phyloP scores from a whole-genome alignment of 805 yeast species.

The Starmerella bacillaris region DNA sequence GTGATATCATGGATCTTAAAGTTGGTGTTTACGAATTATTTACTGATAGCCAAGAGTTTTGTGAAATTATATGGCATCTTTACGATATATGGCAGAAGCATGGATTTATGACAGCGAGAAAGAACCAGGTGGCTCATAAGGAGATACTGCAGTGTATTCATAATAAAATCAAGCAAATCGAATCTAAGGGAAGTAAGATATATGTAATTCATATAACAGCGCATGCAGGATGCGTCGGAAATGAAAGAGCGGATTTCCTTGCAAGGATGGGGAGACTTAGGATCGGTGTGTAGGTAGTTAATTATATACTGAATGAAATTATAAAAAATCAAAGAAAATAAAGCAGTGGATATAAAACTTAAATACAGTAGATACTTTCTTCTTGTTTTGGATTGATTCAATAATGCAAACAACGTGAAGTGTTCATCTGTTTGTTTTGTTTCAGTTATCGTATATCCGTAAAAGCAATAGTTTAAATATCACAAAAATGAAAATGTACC shows the following conservation, averaged over 20 bases:
- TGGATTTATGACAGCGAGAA: background rate
- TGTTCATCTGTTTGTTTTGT: no score
- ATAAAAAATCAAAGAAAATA: no score
- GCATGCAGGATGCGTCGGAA: background rate
- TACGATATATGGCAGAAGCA: background rate
- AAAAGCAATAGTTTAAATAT: no score
- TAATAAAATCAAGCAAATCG: background rate
- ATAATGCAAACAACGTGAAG: no score
- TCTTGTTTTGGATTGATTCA: no score
- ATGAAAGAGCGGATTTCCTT: background rate
- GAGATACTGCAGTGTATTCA: background rate
- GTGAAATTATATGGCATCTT: background rate
- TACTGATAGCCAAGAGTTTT: background rate
- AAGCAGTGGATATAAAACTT: no score
- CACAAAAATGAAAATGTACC: no score
- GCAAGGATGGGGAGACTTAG: no score
- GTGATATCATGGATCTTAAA: background rate
- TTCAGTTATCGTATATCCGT: no score
- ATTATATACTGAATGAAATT: no score
- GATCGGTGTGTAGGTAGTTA: no score
- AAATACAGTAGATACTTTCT: no score
- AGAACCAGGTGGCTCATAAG: background rate
- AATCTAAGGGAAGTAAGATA: background rate
- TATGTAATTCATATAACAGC: background rate
- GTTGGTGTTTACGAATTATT: background rate